Percentiles rank a stretch among this genome's conserved stretches.
These are phyloP conservation scores for Cutaneotrichosporon sp. DNA, from an alignment of 1,284 basidiomycete species.

Conservation along the genomic window DNA sequence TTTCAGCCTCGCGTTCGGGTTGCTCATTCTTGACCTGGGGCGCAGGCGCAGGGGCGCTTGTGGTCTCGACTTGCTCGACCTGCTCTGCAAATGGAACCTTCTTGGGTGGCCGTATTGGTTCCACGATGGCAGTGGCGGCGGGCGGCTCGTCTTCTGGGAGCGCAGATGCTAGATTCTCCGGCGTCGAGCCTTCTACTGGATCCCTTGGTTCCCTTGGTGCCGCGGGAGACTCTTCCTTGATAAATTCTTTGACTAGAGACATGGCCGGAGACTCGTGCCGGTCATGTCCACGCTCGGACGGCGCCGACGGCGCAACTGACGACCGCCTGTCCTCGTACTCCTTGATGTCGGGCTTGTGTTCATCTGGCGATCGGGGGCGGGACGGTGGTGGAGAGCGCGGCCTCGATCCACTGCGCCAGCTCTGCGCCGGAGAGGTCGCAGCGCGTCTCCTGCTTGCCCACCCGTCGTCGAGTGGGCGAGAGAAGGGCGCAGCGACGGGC, in stretches of 20 bases:
- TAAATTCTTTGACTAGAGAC: not conserved
- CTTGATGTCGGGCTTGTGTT: constrained; percentile 7
- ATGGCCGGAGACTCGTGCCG: constrained; percentile 4
- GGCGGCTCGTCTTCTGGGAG: not conserved
- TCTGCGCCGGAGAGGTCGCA: constrained; percentile 7
- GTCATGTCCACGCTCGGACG: not conserved
- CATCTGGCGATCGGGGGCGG: constrained; percentile 10
- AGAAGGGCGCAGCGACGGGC: constrained; percentile 2
- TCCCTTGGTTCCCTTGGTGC: too few relatives aligned
- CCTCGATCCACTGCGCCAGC: constrained; percentile 10
- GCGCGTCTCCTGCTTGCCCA: constrained; percentile 18
- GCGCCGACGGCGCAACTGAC: not conserved
- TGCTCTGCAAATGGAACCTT: not conserved
- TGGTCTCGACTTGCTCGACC: not conserved
- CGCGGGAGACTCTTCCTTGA: not conserved
- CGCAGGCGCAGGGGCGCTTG: not conserved
- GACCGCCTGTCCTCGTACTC: constrained; percentile 9
- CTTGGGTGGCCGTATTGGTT: not conserved
- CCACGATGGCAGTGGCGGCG: not conserved
- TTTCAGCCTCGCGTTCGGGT: not conserved
- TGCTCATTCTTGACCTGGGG: not conserved
- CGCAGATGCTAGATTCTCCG: not conserved
- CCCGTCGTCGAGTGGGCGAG: constrained; percentile 16
- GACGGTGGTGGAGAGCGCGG: constrained; percentile 6
- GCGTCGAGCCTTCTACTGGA: not conserved